Conservation (phyloP, 306 rosid species). For the Amphicarpaea edgeworthii region DNA sequence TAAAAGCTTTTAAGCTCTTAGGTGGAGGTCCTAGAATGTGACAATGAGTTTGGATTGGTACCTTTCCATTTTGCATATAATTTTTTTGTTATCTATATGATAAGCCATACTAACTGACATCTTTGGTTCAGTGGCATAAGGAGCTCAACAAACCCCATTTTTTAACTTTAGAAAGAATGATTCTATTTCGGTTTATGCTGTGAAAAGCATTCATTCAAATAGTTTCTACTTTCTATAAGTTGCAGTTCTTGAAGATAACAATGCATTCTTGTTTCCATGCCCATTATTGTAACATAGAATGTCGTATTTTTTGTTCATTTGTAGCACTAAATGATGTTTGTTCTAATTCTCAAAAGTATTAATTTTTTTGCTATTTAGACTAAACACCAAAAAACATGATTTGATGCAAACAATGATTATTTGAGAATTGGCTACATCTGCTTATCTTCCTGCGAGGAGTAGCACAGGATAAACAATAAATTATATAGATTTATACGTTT, state of each 20-base stretch:
- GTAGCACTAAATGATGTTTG: slow-evolving; percentile 23
- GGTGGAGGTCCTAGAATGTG: slow-evolving; percentile 17
- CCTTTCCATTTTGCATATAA: no score
- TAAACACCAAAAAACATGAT: no score
- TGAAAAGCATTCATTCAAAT: slow-evolving; percentile 20
- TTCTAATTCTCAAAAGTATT: slow-evolving; percentile 20
- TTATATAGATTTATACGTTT: slow-evolving; percentile 11
- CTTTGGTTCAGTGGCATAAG: slow-evolving; percentile 19
- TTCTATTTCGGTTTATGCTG: slow-evolving; percentile 29
- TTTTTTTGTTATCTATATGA: no score
- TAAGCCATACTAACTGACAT: background rate
- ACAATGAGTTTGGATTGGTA: background rate
- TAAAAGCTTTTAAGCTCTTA: background rate
- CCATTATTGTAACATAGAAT: background rate
- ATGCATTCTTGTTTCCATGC: slow-evolving; percentile 13
- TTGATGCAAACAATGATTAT: no score
- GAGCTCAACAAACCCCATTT: slow-evolving; percentile 19
- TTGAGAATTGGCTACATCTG: slow-evolving; percentile 32
- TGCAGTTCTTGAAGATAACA: slow-evolving; percentile 27
- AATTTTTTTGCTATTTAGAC: no score
- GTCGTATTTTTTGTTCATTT: slow-evolving; percentile 28
- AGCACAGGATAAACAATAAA: slow-evolving; percentile 27
- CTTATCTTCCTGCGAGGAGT: slow-evolving; percentile 37
- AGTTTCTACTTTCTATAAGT: slow-evolving; percentile 29
- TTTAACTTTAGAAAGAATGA: slow-evolving; percentile 31